Evolutionary conservation across 768 basidiomycete genomes (phyloP), one percentile per base, ranked within the genome.

Genomic region (Amanita thiersii): DNA sequence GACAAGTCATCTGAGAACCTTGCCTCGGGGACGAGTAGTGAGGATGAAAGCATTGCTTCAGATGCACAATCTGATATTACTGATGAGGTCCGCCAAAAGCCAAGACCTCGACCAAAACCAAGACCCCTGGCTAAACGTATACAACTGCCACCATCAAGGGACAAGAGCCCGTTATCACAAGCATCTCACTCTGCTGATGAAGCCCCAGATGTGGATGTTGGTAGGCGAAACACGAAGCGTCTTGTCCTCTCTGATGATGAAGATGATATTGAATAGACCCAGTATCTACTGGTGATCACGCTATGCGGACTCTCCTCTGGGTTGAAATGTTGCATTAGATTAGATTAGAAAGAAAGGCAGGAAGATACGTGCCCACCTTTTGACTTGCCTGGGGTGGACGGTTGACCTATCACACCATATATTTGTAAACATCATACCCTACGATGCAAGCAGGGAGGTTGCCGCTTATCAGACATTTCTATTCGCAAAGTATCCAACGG

Each of bases 81-180:
- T 36, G 35, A 38, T 11, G 34, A 43, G 20, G 39, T n/a, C n/a
- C n/a, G n/a, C n/a, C n/a, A 15, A 39, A 30, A 24, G 14, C 35
- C 12, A 15, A 28, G 8, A 31, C 37, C 30, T 2, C 68, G 69
- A 17, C 53, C 73, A 23, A 62, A 63, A 37, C 70, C 67, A 36
- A 66, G 63, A 45, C 53, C 59, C n/a, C 45, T 52, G 26, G 37
- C 26, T 5, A 48, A 47, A 44, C 45, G 9, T 18, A n/a, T n/a
- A n/a, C 47, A 37, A 29, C 17, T 10, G 25, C 32, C 37, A 23
- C 26, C 23, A 28, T 25, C 34, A 23, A 36, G 14, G 6, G 29
- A 43, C 4, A 32, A 12, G 34, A 6, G 34, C 34, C 20, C 24
- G 19, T 46, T 36, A 14, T 21, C 41, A 14, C 29, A 5, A 21